Evolutionary conservation across 106 monocot species (phyloP).

Genomic region (Posidonia australis): DNA sequence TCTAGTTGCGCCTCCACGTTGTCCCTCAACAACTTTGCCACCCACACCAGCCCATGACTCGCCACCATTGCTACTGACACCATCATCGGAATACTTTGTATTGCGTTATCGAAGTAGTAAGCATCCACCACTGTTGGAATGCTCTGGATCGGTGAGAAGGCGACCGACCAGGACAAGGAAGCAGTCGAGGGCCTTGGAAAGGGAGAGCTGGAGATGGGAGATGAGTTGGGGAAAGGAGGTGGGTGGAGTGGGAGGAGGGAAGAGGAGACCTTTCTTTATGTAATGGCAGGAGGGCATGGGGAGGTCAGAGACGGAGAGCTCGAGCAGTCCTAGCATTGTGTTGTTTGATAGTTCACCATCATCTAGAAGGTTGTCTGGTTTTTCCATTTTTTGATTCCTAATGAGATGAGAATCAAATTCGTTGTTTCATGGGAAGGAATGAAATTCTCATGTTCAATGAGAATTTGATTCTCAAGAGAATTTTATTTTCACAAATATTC

Average conservation of each 20-base stretch:
- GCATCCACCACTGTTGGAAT: conserved; percentile 32
- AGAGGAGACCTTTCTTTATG: conserved; percentile 90
- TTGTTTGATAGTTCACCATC: too few species aligned
- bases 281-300: conserved; percentile 55
- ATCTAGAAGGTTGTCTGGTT: too few species aligned
- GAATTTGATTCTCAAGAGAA: too few species aligned
- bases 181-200: conserved; percentile 53
- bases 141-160: conserved; percentile 38
- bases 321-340: too few species aligned
- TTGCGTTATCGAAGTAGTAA: conserved; percentile 82
- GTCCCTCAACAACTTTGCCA: conserved; percentile 37
- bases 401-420: too few species aligned
- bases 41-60: conserved; percentile 30
- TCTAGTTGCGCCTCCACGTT: conserved; percentile 36
- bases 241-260: conserved; percentile 29
- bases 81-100: conserved; percentile 65
- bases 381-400: too few species aligned
- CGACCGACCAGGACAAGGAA: conserved; percentile 71
- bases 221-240: conserved; percentile 18
- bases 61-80: conserved; percentile 41
- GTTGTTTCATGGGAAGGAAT: too few species aligned
- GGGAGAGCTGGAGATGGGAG: conserved; percentile 41
- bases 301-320: too few species aligned
- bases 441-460: too few species aligned
- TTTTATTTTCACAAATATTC: too few species aligned